Percentiles rank a stretch among this genome's conserved stretches.
These are phyloP conservation scores for Trichoderma erinaceum DNA, from an alignment of 495 filamentous ascomycete genomes.

Conservation along the genomic window DNA sequence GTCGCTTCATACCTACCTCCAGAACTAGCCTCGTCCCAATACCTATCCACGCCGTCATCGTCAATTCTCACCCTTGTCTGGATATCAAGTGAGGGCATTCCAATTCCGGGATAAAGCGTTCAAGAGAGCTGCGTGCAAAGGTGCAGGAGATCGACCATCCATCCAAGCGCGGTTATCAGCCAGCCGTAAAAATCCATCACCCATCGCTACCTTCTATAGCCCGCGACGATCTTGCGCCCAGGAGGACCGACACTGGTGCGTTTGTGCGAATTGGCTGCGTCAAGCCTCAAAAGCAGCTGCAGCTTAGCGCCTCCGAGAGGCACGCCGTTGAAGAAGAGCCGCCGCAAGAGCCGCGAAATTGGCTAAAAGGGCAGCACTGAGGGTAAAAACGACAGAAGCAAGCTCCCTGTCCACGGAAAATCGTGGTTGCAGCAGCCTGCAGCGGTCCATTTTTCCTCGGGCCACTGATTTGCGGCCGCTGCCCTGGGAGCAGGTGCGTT, in stretches of 20 bases:
- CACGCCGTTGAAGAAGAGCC: background rate
- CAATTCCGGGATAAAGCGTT: background rate
- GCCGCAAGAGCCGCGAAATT: background rate
- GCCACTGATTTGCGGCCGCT: background rate
- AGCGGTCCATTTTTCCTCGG: background rate
- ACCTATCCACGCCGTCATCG: background rate
- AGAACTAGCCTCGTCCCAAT: background rate
- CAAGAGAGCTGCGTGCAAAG: background rate
- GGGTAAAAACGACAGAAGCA: background rate
- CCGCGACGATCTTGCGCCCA: background rate
- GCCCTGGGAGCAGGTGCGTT: conserved; percentile 1
- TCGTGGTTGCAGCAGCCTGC: background rate
- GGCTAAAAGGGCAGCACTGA: background rate
- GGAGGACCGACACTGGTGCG: background rate
- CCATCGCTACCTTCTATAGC: background rate
- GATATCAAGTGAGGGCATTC: background rate
- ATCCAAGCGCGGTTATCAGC: background rate
- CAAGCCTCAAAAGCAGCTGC: background rate
- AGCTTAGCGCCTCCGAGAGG: background rate
- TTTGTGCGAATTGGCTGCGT: background rate
- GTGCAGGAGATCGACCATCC: background rate
- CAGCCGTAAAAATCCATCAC: background rate
- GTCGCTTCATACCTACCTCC: background rate
- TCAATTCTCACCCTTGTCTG: background rate
- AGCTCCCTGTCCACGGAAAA: background rate